Evolutionary conservation across 2,329 filamentous ascomycete genomes (phyloP), one percentile per base, ranked within the genome.

Genomic region (Coniochaeta pulveracea): DNA sequence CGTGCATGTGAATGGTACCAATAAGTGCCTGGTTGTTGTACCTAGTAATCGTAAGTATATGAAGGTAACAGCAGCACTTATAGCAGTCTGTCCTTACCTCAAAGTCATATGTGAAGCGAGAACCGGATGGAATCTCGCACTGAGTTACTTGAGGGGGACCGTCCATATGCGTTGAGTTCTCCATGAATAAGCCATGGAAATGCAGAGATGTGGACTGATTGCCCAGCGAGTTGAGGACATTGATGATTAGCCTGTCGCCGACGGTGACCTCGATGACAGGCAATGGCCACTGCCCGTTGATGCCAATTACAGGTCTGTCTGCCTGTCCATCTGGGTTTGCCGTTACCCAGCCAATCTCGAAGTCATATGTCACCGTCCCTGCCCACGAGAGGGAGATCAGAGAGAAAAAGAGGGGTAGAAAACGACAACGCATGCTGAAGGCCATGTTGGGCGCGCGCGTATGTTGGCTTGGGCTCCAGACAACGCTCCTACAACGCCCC

Each of bases 261-360:
- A 76, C 58, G 30, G 66, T 66, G 23, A 70, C 77, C 33, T 70
- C 64, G 36, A 85, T 76, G 17, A 57, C 54, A 1, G 84, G 83
- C 34, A 81, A 67, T 2, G 83, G 84, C 79, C 82, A 85, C 57
- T 77, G 53, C 4, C 72, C 72, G 47, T 91, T 89, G 58, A 91
- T 80, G 28, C 80, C 81, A 48, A 89, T 83, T 4, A 72, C 70
- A n/a, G 74, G 66, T 19, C 82, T 68, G 24, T 70, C 62, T 38
- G 67, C 66, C 6, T 65, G 60, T 15, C 76, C 77, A 57, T 89
- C 83, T 0, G 83, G 84, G 45, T 82, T 80, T 21, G 77, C 72
- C 26, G 57, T 69, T 9, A 84, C 73, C 81, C 82, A 86, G 37
- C 67, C 71, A 41, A 85, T 64, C 45, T 77, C 73, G 58, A 80